These are phyloP conservation scores for Aspergillus texensis DNA, from an alignment of 2,329 filamentous ascomycete genomes.

Conservation along the genomic window DNA sequence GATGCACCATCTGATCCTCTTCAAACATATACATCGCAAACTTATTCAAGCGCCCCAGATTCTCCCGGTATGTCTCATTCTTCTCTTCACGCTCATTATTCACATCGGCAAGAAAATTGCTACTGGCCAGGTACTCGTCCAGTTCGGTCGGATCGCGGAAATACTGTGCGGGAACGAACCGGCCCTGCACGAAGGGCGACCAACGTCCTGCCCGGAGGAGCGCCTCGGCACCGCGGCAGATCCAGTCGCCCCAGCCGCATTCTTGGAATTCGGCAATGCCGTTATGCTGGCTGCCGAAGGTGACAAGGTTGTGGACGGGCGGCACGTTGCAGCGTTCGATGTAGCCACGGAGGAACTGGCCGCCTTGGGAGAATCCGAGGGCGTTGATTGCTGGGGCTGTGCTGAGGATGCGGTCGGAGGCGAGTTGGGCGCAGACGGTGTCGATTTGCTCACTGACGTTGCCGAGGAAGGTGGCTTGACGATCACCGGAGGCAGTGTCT, in stretches of 20 bases:
- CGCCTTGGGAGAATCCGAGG: conserved; percentile 92
- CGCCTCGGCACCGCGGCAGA: conserved; percentile 79
- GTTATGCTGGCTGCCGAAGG: conserved; percentile 89
- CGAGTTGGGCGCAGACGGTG: conserved; percentile 75
- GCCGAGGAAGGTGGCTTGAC: conserved; percentile 84
- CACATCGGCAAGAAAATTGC: conserved; percentile 90
- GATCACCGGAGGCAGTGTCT: conserved; percentile 68
- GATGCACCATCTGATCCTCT: conserved; percentile 81
- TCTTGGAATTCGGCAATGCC: conserved; percentile 82
- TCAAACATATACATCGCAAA: conserved; percentile 91
- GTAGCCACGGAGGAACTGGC: conserved; percentile 91
- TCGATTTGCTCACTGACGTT: conserved; percentile 80
- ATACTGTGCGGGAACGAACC: conserved; percentile 91
- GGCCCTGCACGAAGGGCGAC: conserved; percentile 73
- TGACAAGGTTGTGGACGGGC: conserved; percentile 76
- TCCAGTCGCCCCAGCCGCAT: conserved; percentile 71
- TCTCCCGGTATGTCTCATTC: conserved; percentile 72
- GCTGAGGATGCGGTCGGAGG: conserved; percentile 75
- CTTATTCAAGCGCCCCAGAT: conserved; percentile 69
- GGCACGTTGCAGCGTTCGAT: conserved; percentile 82
- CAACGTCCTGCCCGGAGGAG: conserved; percentile 80
- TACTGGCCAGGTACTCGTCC: conserved; percentile 73
- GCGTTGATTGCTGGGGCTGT: conserved; percentile 85
- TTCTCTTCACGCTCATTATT: conserved; percentile 85
- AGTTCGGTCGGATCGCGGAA: conserved; percentile 74